Evolutionary conservation across 2,329 filamentous ascomycete genomes (phyloP), one percentile per base, ranked within the genome.

Genomic region (Blumeria hordei): DNA sequence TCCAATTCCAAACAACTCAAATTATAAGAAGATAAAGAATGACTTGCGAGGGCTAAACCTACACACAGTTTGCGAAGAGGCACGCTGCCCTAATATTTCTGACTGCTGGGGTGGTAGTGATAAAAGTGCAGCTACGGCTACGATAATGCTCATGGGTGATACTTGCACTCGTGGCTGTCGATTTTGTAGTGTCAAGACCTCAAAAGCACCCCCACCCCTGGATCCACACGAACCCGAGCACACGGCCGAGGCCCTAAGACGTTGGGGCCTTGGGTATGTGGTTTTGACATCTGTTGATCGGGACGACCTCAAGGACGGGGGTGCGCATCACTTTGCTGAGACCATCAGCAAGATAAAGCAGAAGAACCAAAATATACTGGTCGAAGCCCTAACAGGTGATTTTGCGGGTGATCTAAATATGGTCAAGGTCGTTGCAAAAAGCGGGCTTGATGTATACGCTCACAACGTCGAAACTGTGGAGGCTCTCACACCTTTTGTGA

Each of bases 141-240:
- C 92, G 10, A 96, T 98, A 69, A 98, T 98, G 92, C 72, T 98
- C 51, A 96, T 96, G 88, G 92, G 92, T 60, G 92, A 98, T 68
- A 96, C 90, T 8, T 98, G 92, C 69, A 98, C 92, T 16, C 78
- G 92, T 57, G 92, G 90, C 16, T 98, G 92, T 69, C 80, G 92
- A 54, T 98, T 98, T 73, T 98, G 92, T 75, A 87, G 83, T 60
- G 92, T 98, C 54, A 96, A 96, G 75, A 98, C 92, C 3, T 81
- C 72, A 57, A 80, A 84, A 45, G 70, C 73, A 0, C 81, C 87
- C 11, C 70, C 81, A 44, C 85, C 92, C 10, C 75, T 98, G 53
- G 92, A 98, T 67, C 85, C 86, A 1, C 90, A 96, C 68, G 92
- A 98, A 70, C 92, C 92, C 0, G 92, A 98, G 73, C 82, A 98